Percentiles rank a stretch among this genome's conserved stretches.
These are phyloP conservation scores for Vitis rotundifolia DNA, from an alignment of 164 flowering plant species.

Conservation along the genomic window DNA sequence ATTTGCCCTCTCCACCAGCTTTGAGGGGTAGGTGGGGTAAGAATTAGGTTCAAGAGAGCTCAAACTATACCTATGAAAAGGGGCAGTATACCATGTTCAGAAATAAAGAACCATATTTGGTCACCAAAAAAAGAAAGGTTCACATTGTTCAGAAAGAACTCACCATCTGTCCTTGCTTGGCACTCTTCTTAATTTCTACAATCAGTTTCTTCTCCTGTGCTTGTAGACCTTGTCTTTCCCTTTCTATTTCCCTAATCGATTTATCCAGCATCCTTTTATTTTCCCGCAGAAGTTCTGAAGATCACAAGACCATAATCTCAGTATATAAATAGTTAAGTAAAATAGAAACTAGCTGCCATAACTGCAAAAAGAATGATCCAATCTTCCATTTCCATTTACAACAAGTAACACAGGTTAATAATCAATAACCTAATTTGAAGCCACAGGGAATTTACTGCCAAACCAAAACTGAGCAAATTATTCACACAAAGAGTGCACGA, in stretches of 20 bases:
- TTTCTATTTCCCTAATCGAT: slow-evolving; percentile 91
- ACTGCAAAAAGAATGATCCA: neutral
- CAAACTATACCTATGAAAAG: neutral
- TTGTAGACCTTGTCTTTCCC: slow-evolving; percentile 95
- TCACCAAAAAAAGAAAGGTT: neutral
- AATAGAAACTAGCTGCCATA: neutral
- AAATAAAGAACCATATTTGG: neutral
- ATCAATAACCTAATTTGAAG: neutral
- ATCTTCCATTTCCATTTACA: neutral
- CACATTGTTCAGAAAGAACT: slow-evolving; percentile 1
- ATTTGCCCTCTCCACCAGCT: neutral
- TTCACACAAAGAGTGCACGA: too few relatives aligned
- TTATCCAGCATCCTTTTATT: slow-evolving; percentile 96
- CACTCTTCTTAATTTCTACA: slow-evolving; percentile 86
- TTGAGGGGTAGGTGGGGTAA: neutral
- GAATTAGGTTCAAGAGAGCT: neutral
- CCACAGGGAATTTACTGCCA: too few relatives aligned
- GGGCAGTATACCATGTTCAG: neutral
- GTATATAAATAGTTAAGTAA: neutral
- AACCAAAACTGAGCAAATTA: too few relatives aligned
- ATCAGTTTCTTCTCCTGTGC: slow-evolving; percentile 94
- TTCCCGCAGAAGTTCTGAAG: slow-evolving; percentile 88
- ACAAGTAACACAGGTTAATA: neutral
- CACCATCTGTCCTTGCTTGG: slow-evolving; percentile 99
- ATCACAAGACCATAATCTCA: slow-evolving; percentile 3